Base-by-base conservation (phyloP, 192 early-diverging fungal species). In the Backusella liffmaniae region DNA sequence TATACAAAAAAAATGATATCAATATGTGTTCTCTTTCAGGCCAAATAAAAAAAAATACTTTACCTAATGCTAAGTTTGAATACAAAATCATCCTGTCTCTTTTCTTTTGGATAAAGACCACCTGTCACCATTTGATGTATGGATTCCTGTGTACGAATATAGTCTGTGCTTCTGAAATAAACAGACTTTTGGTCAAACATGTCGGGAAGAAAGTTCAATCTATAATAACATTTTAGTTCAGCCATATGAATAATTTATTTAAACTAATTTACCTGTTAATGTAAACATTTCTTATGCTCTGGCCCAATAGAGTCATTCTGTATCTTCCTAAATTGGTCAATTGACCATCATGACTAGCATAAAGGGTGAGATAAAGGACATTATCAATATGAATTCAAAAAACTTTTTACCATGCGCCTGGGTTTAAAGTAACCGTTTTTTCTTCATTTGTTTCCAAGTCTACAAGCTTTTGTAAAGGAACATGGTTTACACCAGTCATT, bases 21-120 rank as follows among this genome's bases (percentile, higher is more conserved):
- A 32, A 32, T 32, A 32, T 32, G 2, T 32, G 0, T 2, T 1
- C 30, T 1, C 30, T 32, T 32, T 32, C 32, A 32, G 32, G 32
- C 32, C 32, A 32, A 32, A 32, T 32, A 10, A 37, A 37, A 39
- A 10, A 39, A 39, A 10, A 39, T 9, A 37, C 1, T 6, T 77
- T 77, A 84, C 84, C 84, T 49, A 16, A 72, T 82, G 65, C 37
- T 59, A n/a, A 84, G 77, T 15, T 79, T 68, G 15, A 84, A 46
- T n/a, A 18, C 32, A 44, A 69, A 73, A 3, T 62, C 59, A 29
- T 76, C 66, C 26, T 44, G 16, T 30, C 78, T 69, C 15, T 67
- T 77, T 8, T 51, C 15, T 1, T 42, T 29, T 8, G 84, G 84
- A 80, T 84, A 84, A n/a, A 84, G 69, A 8, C 81, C 84, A 12